A percentile compares a stretch with the other conserved stretches of the same genome.
phyloP scores from a whole-genome alignment of 108 stramenopile genomes.

The Craspedostauros australis region DNA sequence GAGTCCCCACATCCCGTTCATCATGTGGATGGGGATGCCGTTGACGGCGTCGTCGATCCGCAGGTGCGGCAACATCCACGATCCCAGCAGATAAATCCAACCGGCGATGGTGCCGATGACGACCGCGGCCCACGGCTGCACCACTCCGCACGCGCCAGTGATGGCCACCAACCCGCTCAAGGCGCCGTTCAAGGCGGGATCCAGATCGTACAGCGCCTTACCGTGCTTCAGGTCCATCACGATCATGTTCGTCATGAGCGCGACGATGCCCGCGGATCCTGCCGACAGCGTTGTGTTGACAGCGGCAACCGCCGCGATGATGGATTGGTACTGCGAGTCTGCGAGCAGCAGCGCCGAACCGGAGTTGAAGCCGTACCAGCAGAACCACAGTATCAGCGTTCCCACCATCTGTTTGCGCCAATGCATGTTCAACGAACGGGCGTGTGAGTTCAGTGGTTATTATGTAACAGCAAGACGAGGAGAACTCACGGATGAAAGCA shows the following conservation, averaged over 20 bases:
- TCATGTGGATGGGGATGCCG: conserved; percentile 73
- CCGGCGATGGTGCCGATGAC: conserved; percentile 70
- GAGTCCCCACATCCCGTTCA: conserved; percentile 70
- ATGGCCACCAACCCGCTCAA: conserved; percentile 60
- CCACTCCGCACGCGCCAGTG: conserved; percentile 53
- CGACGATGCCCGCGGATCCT: conserved; percentile 1
- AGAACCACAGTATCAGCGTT: conserved; percentile 90
- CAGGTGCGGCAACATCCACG: conserved; percentile 43
- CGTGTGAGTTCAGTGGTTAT: too few relatives aligned
- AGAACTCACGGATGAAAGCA: too few relatives aligned
- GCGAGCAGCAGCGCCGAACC: conserved; percentile 6
- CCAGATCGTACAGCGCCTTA: conserved; percentile 43
- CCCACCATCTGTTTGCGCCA: too few relatives aligned
- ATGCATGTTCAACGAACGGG: too few relatives aligned
- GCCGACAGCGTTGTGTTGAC: conserved; percentile 10
- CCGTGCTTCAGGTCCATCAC: conserved; percentile 15
- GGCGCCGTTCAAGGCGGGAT: conserved; percentile 48
- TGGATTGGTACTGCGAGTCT: background rate
- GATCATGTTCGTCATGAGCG: background rate
- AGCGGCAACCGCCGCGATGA: background rate
- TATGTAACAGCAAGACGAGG: too few relatives aligned
- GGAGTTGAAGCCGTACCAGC: conserved; percentile 29
- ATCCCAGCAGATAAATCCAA: conserved; percentile 45
- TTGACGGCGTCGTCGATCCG: conserved; percentile 83
- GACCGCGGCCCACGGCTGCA: conserved; percentile 67